Percentiles rank a stretch among this genome's conserved stretches.
phyloP scores from a whole-genome alignment of 768 basidiomycete species.

The Fomitopsis serialis region DNA sequence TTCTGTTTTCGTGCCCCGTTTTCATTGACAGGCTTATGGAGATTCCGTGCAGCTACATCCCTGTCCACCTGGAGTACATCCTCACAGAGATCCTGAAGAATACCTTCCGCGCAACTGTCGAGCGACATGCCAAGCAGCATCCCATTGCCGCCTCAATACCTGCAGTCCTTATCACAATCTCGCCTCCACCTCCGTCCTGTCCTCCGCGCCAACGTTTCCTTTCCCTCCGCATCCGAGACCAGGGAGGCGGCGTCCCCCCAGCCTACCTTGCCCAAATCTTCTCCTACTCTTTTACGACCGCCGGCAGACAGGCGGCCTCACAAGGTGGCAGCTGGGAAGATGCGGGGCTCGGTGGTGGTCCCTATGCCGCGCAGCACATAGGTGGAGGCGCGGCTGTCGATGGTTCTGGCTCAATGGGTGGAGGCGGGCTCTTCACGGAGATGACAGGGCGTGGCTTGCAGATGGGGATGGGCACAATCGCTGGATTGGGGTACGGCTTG shows the following conservation, averaged over 20 bases:
- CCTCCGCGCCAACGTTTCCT: slow-evolving; percentile 48
- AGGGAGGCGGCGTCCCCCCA: slow-evolving; percentile 80
- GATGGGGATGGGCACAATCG: slow-evolving; percentile 83
- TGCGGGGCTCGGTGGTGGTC: slow-evolving; percentile 49
- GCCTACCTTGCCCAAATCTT: slow-evolving; percentile 75
- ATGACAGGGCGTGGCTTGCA: slow-evolving; percentile 75
- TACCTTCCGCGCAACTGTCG: slow-evolving; percentile 84
- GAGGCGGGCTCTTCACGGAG: slow-evolving; percentile 63
- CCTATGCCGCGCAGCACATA: slow-evolving; percentile 76
- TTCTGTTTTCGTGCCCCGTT: slow-evolving; percentile 15
- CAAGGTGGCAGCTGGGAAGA: slow-evolving; percentile 26
- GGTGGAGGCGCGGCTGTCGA: slow-evolving; percentile 63
- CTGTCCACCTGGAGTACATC: slow-evolving; percentile 88
- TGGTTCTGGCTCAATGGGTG: slow-evolving; percentile 16
- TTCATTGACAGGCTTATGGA: not conserved
- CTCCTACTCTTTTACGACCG: slow-evolving; percentile 90
- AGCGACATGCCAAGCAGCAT: slow-evolving; percentile 42
- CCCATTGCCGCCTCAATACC: slow-evolving; percentile 27
- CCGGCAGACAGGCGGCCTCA: slow-evolving; percentile 41
- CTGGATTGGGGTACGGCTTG: slow-evolving; percentile 83
- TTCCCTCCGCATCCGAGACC: slow-evolving; percentile 76
- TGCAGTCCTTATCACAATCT: slow-evolving; percentile 68
- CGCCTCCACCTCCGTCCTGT: slow-evolving; percentile 43
- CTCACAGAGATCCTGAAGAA: slow-evolving; percentile 90
- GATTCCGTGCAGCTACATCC: slow-evolving; percentile 59